Conservation (phyloP, 2,329 filamentous ascomycete species). For the Metarhizium anisopliae region DNA sequence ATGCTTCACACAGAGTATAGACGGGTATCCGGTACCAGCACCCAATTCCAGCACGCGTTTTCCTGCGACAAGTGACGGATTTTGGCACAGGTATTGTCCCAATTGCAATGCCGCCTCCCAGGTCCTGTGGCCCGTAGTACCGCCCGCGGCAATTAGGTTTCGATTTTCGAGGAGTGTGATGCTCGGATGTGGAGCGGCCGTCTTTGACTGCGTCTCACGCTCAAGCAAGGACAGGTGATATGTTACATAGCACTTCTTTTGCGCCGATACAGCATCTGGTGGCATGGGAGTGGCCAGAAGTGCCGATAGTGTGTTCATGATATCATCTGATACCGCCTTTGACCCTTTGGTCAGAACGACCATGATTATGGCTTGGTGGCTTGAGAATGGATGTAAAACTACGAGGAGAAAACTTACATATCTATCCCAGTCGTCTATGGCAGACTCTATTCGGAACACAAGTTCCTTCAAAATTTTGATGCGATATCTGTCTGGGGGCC, state of each 20-base stretch:
- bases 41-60: constrained; percentile 64
- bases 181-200: constrained; percentile 5
- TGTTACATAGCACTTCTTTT: constrained; percentile 66
- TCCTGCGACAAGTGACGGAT: constrained; percentile 34
- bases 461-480: constrained; percentile 66
- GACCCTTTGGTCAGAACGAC: constrained; percentile 15
- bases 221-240: constrained; percentile 43
- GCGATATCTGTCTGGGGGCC: constrained; percentile 62
- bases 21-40: constrained; percentile 67
- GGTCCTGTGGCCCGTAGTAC: constrained; percentile 68
- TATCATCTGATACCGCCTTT: constrained; percentile 75
- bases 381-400: neutral
- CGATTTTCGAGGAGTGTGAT: constrained; percentile 63
- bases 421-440: constrained; percentile 74
- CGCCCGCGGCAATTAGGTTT: constrained; percentile 57
- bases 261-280: constrained; percentile 56
- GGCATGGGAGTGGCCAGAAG: constrained; percentile 56
- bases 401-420: constrained; percentile 56
- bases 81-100: constrained; percentile 55
- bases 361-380: neutral
- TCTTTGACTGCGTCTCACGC: neutral
- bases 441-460: constrained; percentile 58
- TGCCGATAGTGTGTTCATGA: constrained; percentile 60
- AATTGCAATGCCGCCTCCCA: constrained; percentile 76
- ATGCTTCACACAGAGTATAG: constrained; percentile 63